A percentile compares a stretch with the other conserved stretches of the same genome.
Conservation (phyloP, 2,329 filamentous ascomycete species). For the Fusarium foetens region DNA sequence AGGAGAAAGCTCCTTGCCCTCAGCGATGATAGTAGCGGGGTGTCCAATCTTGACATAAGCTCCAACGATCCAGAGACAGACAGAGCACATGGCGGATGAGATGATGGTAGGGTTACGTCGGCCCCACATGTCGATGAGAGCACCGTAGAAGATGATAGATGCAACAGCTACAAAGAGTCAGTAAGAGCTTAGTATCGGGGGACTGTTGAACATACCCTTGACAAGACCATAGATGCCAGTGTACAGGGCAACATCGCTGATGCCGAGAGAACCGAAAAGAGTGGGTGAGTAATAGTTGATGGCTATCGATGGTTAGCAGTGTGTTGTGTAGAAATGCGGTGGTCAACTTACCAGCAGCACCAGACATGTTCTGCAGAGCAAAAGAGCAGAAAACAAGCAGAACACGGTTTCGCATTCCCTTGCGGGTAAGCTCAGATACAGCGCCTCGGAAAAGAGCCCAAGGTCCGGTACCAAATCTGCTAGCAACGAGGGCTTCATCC, state of each 20-base stretch:
- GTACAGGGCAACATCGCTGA: slow-evolving; percentile 56
- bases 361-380: slow-evolving; percentile 54
- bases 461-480: slow-evolving; percentile 47
- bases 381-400: slow-evolving; percentile 52
- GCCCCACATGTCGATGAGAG: slow-evolving; percentile 54
- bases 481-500: slow-evolving; percentile 49
- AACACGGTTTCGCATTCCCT: slow-evolving; percentile 55
- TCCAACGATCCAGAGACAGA: slow-evolving; percentile 63
- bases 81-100: slow-evolving; percentile 59
- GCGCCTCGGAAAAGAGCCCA: slow-evolving; percentile 51
- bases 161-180: slow-evolving; percentile 46
- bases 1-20: slow-evolving; percentile 54
- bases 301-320: slow-evolving; percentile 36
- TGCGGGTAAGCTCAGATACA: slow-evolving; percentile 49
- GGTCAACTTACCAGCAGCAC: slow-evolving; percentile 48
- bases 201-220: slow-evolving; percentile 41
- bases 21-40: slow-evolving; percentile 56
- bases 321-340: fast-evolving
- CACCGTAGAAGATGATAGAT: slow-evolving; percentile 55
- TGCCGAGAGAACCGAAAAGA: slow-evolving; percentile 57
- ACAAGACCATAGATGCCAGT: slow-evolving; percentile 63
- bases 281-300: slow-evolving; percentile 58
- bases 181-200: fast-evolving
- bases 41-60: slow-evolving; percentile 64
- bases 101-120: slow-evolving; percentile 56